phyloP scores from a whole-genome alignment of 495 filamentous ascomycete genomes.

The Neurospora tetrasperma region DNA sequence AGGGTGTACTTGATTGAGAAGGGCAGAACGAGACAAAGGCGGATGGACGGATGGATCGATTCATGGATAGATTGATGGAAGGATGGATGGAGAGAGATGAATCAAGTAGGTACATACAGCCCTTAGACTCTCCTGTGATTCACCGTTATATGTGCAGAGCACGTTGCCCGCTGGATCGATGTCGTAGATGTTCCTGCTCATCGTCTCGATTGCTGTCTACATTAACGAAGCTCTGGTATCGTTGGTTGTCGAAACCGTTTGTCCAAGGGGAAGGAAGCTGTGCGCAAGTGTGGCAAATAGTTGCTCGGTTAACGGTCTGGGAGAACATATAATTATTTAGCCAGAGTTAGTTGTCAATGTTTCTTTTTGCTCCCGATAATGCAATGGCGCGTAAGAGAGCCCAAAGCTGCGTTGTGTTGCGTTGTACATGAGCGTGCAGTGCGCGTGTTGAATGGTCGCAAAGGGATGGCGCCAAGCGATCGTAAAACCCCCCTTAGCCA shows the following conservation, averaged over 20 bases:
- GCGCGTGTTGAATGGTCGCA: background rate
- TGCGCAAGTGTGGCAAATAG: background rate
- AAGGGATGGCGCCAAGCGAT: background rate
- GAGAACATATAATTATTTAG: background rate
- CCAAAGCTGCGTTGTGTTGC: background rate
- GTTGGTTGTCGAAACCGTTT: background rate
- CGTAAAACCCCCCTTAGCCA: background rate
- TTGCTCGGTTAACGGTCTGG: background rate
- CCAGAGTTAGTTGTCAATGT: background rate
- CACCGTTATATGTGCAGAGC: slow-evolving; percentile 23
- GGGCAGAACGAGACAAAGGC: background rate
- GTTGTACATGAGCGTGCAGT: background rate
- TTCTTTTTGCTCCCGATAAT: background rate
- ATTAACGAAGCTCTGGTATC: slow-evolving; percentile 2
- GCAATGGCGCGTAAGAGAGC: background rate
- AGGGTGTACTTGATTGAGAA: too few relatives aligned
- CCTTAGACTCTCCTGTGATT: slow-evolving; percentile 13
- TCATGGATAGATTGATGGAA: background rate
- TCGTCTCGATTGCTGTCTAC: slow-evolving; percentile 8
- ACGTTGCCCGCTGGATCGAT: slow-evolving; percentile 30
- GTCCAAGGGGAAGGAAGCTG: background rate
- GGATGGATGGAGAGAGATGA: background rate
- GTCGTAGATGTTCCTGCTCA: slow-evolving; percentile 25
- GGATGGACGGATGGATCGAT: too few relatives aligned
- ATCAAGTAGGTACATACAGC: slow-evolving; percentile 6